These are phyloP conservation scores for Wickerhamomyces silvicola DNA, from an alignment of 805 yeast genomes.

Conservation along the genomic window DNA sequence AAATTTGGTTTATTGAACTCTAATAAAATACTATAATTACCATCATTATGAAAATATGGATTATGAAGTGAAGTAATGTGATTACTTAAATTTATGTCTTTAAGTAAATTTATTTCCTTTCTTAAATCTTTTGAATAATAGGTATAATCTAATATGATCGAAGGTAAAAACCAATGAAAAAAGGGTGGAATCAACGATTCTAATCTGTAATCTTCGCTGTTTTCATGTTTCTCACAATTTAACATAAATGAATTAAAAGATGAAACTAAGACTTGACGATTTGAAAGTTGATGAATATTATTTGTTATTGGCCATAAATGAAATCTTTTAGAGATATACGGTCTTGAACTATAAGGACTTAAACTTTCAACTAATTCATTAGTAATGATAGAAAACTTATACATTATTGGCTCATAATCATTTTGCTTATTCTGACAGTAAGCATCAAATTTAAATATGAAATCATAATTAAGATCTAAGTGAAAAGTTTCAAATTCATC, in stretches of 20 bases:
- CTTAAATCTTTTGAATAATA: conserved; percentile 4
- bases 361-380: conserved; percentile 8
- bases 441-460: not conserved
- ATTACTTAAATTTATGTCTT: conserved; percentile 8
- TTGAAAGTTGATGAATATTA: conserved; percentile 16
- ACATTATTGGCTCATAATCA: conserved; percentile 15
- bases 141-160: conserved; percentile 7
- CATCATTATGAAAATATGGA: conserved; percentile 2
- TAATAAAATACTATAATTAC: conserved; percentile 12
- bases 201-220: not conserved
- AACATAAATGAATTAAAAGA: conserved; percentile 15
- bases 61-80: conserved; percentile 5
- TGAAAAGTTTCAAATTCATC: too few relatives aligned
- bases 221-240: conserved; percentile 8
- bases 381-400: conserved; percentile 15
- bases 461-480: too few relatives aligned
- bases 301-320: conserved; percentile 20
- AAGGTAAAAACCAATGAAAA: conserved; percentile 14
- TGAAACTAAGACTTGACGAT: conserved; percentile 15
- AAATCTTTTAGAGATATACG: conserved; percentile 13
- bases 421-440: conserved; percentile 5
- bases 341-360: conserved; percentile 11
- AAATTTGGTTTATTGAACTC: conserved; percentile 18
- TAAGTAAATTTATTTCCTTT: conserved; percentile 8
- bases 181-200: conserved; percentile 13